Base-by-base conservation (phyloP, 2,329 filamentous ascomycete species). In the Trematosphaeria pertusa region DNA sequence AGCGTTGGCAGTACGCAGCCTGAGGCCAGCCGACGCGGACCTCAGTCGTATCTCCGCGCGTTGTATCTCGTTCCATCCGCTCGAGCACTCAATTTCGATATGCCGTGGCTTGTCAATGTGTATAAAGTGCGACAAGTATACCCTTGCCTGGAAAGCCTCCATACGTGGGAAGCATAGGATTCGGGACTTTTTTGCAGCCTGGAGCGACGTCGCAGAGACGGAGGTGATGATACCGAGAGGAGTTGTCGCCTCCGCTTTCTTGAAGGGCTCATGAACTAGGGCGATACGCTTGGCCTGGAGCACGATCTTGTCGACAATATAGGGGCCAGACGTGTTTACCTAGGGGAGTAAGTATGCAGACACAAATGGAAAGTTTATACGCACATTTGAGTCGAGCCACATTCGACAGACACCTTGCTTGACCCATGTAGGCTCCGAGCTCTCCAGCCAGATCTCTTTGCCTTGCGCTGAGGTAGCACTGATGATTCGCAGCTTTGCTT, bases 51-150 rank as follows among this genome's bases (percentile, higher is more conserved):
- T 61, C 15, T 78, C 73, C 24, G 79, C 75, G 20, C 62, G 69
- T 9, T 70, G 62, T 33, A 84, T 76, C 2, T 85, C 72, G 64
- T 96, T 96, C 81, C 87, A 88, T 1, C 91, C 92, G 9, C 86
- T 85, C 9, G 76, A 76, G 10, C 96, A 73, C 39, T 85, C 79
- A 15, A 99, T 75, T 48, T 96, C 89, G 0, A 97, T 77, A 0
- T 84, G 86, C 46, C 89, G 89, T 59, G 87, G 86, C 56, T 86
- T 86, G 65, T 95, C 89, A 4, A 99, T 82, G 52, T 93, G 86
- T 18, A 95, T 87, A 34, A 86, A 77, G 51, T 82, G 87, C 0
- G 88, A 85, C 0, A 88, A 79, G 32, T 76, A 78, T 6, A 95
- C 75, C 37, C 80, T 81, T 2, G 88, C 82, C 49, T 90, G 83